These are phyloP conservation scores for Pachysandra terminalis DNA, from an alignment of 164 flowering plant genomes.

Conservation along the genomic window DNA sequence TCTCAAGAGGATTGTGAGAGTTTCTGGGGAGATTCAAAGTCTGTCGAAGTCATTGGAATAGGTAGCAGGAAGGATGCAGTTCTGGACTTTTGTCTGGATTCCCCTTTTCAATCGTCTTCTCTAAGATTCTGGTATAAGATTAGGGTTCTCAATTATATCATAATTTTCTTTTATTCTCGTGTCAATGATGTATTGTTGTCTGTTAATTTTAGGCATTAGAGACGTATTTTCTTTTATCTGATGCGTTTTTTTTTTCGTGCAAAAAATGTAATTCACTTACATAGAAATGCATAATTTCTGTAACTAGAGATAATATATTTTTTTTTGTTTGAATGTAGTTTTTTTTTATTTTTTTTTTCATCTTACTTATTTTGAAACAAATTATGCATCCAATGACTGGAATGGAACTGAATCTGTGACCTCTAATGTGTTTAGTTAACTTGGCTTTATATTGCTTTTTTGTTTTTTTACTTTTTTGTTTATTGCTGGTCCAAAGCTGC, in stretches of 20 bases:
- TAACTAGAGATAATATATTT: neutral
- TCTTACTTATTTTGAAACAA: no score
- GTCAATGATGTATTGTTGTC: neutral
- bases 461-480: no score
- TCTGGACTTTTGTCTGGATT: constrained; percentile 63
- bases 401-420: no score
- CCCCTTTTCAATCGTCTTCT: constrained; percentile 42
- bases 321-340: no score
- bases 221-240: no score
- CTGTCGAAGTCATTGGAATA: constrained; percentile 67
- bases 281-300: neutral
- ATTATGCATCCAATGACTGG: neutral
- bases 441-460: no score
- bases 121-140: constrained; percentile 65
- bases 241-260: neutral
- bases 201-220: neutral
- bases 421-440: no score
- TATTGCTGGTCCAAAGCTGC: no score
- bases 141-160: neutral
- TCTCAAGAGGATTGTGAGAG: constrained; percentile 12
- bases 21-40: constrained; percentile 17
- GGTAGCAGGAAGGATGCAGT: constrained; percentile 83
- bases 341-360: no score
- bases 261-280: no score
- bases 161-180: neutral